A percentile compares a stretch with the other conserved stretches of the same genome.
Evolutionary conservation across 208 protist species (phyloP).

Genomic region (Naegleria lovaniensis): DNA sequence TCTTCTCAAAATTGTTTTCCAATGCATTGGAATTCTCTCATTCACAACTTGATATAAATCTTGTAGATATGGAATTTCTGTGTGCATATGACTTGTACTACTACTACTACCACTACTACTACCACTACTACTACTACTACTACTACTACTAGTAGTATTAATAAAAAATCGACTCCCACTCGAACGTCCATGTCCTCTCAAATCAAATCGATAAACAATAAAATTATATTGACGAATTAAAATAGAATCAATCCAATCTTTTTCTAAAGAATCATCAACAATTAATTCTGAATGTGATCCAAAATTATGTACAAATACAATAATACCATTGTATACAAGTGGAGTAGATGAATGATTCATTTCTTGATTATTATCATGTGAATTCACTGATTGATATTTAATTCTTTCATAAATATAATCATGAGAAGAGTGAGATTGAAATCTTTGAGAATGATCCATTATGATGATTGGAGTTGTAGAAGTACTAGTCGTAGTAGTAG

Average conservation of each 20-base stretch:
- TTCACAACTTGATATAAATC: not conserved
- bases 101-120: not conserved
- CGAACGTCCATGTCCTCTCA: not conserved
- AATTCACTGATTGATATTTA: not conserved
- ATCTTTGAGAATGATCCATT: not conserved
- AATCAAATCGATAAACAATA: not conserved
- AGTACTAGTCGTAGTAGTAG: no score
- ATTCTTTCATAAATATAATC: not conserved
- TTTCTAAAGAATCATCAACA: not conserved
- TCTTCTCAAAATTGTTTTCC: no score
- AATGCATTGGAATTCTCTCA: not conserved
- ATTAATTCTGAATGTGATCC: not conserved
- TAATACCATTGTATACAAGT: not conserved
- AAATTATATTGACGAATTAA: not conserved
- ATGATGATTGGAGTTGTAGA: no score
- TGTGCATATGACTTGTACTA: no score
- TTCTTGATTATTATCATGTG: no score
- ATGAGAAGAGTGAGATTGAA: not conserved
- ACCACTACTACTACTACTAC: not conserved
- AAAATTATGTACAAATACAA: not conserved
- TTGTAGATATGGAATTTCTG: not conserved
- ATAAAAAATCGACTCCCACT: not conserved
- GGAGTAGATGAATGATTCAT: no score
- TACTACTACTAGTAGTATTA: not conserved
- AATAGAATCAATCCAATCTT: not conserved